Evolutionary conservation across 2,329 filamentous ascomycete genomes (phyloP), one percentile per base, ranked within the genome.

Genomic region (Gnomoniopsis sp.): DNA sequence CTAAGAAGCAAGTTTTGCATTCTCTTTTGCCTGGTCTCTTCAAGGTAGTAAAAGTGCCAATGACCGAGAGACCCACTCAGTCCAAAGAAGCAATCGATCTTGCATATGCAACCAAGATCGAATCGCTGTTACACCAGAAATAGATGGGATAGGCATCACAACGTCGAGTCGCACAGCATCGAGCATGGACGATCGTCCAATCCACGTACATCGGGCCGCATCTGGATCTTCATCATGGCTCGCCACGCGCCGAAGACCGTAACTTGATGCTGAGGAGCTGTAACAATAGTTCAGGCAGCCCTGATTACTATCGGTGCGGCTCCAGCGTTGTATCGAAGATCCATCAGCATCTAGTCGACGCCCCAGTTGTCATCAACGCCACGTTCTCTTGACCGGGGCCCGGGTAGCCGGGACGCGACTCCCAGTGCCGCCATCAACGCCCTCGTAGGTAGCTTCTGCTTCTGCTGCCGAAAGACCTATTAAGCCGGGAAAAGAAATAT

Each of bases 191-290:
- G 49, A 49, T 43, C 10, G 30, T 43, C 46, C 11, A 30, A 43
- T 7, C 53, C 21, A 14, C 17, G 7, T 6, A 43, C 22, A 4
- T 43, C 47, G 15, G 46, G 33, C 23, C 34, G 34, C 33, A 23
- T 33, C 49, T n/a, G 19, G 22, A 43, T 10, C 34, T 15, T n/a
- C 36, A 41, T 41, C 36, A 41, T 49, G 34, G 34, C 46, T 55
- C 44, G 53, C 53, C 53, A 44, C 33, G 33, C 53, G 53, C 33
- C 53, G 53, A 21, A 55, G 33, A 55, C 53, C 44, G 53, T 26
- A 33, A 3, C 10, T 43, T 41, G 26, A 30, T 8, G 26, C 8
- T 41, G 4, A 3, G 36, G 36, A n/a, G 17, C 8, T 14, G 12
- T 12, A 4, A 12, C 36, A 12, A 41, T 12, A 12, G 12, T 15